A percentile compares a stretch with the other conserved stretches of the same genome.
Conservation (phyloP, 768 basidiomycete species). For the Suillus clintonianus region DNA sequence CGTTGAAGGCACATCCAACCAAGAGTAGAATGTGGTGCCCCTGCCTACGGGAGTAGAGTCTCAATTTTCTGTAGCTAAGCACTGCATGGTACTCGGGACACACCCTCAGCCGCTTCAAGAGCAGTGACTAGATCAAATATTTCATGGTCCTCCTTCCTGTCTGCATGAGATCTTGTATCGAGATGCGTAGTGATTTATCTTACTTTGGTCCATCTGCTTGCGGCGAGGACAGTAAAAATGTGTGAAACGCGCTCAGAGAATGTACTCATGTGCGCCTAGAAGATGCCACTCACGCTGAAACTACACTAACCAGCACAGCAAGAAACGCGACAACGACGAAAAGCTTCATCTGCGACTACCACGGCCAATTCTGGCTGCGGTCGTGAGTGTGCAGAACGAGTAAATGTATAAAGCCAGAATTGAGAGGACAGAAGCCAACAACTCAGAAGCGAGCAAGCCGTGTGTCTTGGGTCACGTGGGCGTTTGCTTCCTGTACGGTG, state of each 20-base stretch:
- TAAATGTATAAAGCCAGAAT: too few species aligned
- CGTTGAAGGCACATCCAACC: slow-evolving; percentile 76
- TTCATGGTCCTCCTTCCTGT: slow-evolving; percentile 83
- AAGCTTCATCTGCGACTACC: slow-evolving; percentile 47
- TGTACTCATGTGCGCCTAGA: background rate
- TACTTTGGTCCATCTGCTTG: slow-evolving; percentile 74
- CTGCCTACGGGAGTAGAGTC: slow-evolving; percentile 50
- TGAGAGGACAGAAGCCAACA: background rate
- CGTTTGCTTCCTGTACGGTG: background rate
- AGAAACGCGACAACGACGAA: slow-evolving; percentile 48
- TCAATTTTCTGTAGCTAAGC: background rate
- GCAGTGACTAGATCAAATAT: slow-evolving; percentile 92
- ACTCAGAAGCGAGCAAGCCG: background rate
- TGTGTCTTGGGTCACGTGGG: background rate
- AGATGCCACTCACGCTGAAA: slow-evolving; percentile 55
- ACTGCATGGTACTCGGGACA: slow-evolving; percentile 12
- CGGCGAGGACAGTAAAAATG: background rate
- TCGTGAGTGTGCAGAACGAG: background rate
- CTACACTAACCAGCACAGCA: slow-evolving; percentile 52
- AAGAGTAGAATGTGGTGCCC: slow-evolving; percentile 95
- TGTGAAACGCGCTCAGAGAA: background rate
- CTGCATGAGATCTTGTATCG: slow-evolving; percentile 1
- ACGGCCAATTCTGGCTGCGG: background rate
- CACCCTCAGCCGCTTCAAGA: slow-evolving; percentile 79
- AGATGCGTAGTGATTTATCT: slow-evolving; percentile 7